Percentiles rank a stretch among this genome's conserved stretches.
These are phyloP conservation scores for Coemansia sp. DNA, from an alignment of 192 early-diverging fungal species.

Conservation along the genomic window DNA sequence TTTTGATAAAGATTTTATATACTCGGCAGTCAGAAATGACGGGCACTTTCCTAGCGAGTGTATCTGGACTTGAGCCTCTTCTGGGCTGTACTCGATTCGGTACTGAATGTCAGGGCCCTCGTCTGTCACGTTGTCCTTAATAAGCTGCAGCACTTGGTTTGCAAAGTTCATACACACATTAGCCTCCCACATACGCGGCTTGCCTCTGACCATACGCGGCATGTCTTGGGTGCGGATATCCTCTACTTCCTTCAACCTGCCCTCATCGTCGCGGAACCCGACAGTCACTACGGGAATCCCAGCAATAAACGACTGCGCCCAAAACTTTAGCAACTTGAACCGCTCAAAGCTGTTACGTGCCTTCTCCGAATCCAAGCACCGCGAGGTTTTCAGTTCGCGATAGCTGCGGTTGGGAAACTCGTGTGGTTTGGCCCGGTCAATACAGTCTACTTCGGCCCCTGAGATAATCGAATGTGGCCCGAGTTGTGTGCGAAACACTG, in stretches of 20 bases:
- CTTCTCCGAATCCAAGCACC: constrained; percentile 23
- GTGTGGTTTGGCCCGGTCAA: constrained; percentile 52
- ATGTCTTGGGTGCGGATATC: constrained; percentile 77
- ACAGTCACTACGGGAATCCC: constrained; percentile 81
- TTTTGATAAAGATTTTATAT: constrained; percentile 3
- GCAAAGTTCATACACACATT: constrained; percentile 86
- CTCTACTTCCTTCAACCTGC: constrained; percentile 54
- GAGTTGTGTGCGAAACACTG: constrained; percentile 76
- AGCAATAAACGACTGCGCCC: constrained; percentile 90
- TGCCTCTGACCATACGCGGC: constrained; percentile 71
- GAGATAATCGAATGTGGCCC: constrained; percentile 69
- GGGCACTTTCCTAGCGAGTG: constrained; percentile 3
- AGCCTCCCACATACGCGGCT: constrained; percentile 73
- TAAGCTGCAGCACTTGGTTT: constrained; percentile 57
- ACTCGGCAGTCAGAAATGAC: constrained; percentile 39
- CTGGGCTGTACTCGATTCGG: constrained; percentile 31
- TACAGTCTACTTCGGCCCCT: constrained; percentile 93
- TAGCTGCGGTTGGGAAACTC: constrained; percentile 65
- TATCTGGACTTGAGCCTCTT: constrained; percentile 17
- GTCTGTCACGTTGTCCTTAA: constrained; percentile 19
- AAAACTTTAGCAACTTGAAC: constrained; percentile 85
- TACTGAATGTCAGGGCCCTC: constrained; percentile 40
- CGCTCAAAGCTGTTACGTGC: constrained; percentile 68
- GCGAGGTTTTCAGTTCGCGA: constrained; percentile 82
- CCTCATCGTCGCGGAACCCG: constrained; percentile 81